phyloP scores from a whole-genome alignment of 2,329 filamentous ascomycete genomes.

The Penicillium polonicum region DNA sequence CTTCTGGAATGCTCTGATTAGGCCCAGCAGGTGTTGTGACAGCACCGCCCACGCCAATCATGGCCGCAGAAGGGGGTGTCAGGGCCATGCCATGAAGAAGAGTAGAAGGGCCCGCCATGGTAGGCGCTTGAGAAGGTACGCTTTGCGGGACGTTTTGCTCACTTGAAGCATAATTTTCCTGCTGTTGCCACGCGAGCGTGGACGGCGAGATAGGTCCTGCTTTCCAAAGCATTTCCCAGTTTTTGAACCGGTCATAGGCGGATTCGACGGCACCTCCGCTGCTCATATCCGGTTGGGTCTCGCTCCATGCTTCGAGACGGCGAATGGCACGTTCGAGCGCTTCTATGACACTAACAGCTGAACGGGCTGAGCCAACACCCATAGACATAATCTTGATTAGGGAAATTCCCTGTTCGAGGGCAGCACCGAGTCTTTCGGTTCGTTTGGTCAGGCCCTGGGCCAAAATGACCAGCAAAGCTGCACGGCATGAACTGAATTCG shows the following conservation, averaged over 20 bases:
- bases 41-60: constrained; percentile 6
- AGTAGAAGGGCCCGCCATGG: constrained; percentile 11
- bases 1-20: constrained; percentile 21
- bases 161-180: constrained; percentile 14
- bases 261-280: constrained; percentile 44
- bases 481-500: constrained; percentile 57
- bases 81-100: constrained; percentile 26
- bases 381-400: constrained; percentile 56
- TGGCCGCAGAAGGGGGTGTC: constrained; percentile 15
- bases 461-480: constrained; percentile 52
- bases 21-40: constrained; percentile 7
- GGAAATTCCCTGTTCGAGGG: constrained; percentile 50
- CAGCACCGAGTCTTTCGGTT: constrained; percentile 46
- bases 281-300: constrained; percentile 31
- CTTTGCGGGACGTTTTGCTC: constrained; percentile 13
- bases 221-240: constrained; percentile 54
- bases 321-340: constrained; percentile 51
- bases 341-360: constrained; percentile 54
- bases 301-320: constrained; percentile 47
- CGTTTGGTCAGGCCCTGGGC: constrained; percentile 43
- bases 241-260: constrained; percentile 53
- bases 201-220: constrained; percentile 38
- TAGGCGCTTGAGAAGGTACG: constrained; percentile 9
- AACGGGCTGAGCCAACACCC: constrained; percentile 54
- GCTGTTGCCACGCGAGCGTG: constrained; percentile 29